Percentiles rank a stretch among this genome's conserved stretches.
phyloP scores from a whole-genome alignment of 2,329 filamentous ascomycete species.

The Aspergillus ochraceus region DNA sequence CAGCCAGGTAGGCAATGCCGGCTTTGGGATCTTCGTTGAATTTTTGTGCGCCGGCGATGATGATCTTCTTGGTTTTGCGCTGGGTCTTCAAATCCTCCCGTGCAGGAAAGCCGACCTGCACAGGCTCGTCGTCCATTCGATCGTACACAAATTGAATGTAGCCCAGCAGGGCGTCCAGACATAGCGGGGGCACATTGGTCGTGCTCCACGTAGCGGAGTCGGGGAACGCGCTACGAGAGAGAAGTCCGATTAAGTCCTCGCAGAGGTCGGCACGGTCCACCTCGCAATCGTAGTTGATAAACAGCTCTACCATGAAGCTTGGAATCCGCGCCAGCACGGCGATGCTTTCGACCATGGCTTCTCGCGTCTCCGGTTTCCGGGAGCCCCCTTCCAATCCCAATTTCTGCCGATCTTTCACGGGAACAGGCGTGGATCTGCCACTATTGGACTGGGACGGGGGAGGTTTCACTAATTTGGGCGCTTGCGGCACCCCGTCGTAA shows the following conservation, averaged over 20 bases:
- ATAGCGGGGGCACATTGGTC: conserved; percentile 93
- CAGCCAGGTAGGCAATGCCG: conserved; percentile 80
- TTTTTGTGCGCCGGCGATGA: conserved; percentile 82
- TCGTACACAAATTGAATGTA: conserved; percentile 92
- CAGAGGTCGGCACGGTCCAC: conserved; percentile 88
- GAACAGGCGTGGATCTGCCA: conserved; percentile 84
- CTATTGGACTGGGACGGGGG: conserved; percentile 72
- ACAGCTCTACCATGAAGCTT: conserved; percentile 90
- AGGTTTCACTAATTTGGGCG: conserved; percentile 82
- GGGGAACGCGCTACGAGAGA: conserved; percentile 91
- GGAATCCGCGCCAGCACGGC: conserved; percentile 90
- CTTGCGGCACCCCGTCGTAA: conserved; percentile 89
- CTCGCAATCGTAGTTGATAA: conserved; percentile 98
- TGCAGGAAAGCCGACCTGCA: conserved; percentile 66
- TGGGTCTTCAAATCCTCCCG: conserved; percentile 66
- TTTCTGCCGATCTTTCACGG: conserved; percentile 87
- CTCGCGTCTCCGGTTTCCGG: conserved; percentile 88
- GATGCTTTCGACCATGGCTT: conserved; percentile 97
- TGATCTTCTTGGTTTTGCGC: conserved; percentile 78
- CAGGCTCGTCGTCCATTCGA: conserved; percentile 70
- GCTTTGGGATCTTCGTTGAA: conserved; percentile 95
- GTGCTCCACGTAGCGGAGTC: conserved; percentile 99
- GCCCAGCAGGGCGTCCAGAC: conserved; percentile 84
- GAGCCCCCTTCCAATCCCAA: conserved; percentile 89
- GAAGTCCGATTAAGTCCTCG: conserved; percentile 88